phyloP scores from a whole-genome alignment of 2,329 filamentous ascomycete genomes.

The Shiraia bambusicola region DNA sequence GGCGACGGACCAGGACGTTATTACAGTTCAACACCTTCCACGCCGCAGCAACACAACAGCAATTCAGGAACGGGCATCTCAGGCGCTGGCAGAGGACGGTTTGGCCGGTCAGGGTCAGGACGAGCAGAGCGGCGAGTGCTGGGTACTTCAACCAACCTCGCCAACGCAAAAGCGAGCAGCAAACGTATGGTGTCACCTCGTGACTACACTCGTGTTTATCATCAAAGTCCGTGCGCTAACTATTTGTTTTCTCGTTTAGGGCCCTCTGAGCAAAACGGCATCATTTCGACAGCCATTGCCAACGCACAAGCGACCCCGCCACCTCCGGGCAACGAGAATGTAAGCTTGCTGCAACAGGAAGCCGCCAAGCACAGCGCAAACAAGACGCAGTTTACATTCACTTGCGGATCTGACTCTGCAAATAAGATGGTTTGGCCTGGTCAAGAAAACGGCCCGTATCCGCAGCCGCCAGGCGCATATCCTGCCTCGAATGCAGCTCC shows the following conservation, averaged over 20 bases:
- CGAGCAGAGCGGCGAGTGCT: constrained; percentile 48
- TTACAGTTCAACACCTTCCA: constrained; percentile 58
- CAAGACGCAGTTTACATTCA: constrained; percentile 93
- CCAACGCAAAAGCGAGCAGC: constrained; percentile 47
- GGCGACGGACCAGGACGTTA: constrained; percentile 53
- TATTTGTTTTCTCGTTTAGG: constrained; percentile 36
- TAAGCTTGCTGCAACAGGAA: constrained; percentile 74
- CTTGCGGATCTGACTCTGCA: constrained; percentile 85
- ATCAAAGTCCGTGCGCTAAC: constrained; percentile 40
- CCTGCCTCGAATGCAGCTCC: constrained; percentile 23
- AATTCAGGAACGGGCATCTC: constrained; percentile 35
- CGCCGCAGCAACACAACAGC: constrained; percentile 49
- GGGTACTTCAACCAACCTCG: constrained; percentile 45
- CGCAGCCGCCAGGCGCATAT: constrained; percentile 43
- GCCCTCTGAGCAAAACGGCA: constrained; percentile 63
- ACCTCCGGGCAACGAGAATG: constrained; percentile 68
- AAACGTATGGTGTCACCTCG: constrained; percentile 41
- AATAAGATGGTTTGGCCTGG: constrained; percentile 77
- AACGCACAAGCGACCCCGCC: constrained; percentile 64
- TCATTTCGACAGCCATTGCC: constrained; percentile 89
- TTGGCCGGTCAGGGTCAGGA: constrained; percentile 61
- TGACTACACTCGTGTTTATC: constrained; percentile 23
- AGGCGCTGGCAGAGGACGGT: constrained; percentile 76
- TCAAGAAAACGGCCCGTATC: constrained; percentile 48
- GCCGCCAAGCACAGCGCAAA: constrained; percentile 63